A percentile compares a stretch with the other conserved stretches of the same genome.
These are phyloP conservation scores for Hibiscus trionum DNA, from an alignment of 345 rosid species.

Conservation along the genomic window DNA sequence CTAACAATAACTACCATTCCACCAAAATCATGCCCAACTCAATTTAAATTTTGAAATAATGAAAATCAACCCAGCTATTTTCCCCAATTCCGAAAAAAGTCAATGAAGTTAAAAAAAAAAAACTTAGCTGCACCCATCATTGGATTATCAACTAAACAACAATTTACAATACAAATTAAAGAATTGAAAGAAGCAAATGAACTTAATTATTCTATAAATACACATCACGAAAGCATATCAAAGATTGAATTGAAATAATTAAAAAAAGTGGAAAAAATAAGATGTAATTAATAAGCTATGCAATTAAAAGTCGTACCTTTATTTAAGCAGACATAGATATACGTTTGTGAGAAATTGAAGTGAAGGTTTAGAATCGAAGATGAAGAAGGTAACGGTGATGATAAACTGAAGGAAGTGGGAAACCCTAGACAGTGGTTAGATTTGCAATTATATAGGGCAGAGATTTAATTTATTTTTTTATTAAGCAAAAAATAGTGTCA, in stretches of 20 bases:
- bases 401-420: background rate
- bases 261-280: background rate
- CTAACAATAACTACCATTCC: slow-evolving; percentile 43
- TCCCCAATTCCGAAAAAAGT: background rate
- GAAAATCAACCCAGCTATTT: slow-evolving; percentile 9
- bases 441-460: slow-evolving; percentile 28
- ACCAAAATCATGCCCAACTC: slow-evolving; percentile 17
- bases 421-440: slow-evolving; percentile 26
- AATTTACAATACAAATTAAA: background rate
- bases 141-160: background rate
- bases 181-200: background rate
- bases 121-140: background rate
- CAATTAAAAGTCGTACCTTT: background rate
- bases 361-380: background rate
- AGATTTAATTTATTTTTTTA: background rate
- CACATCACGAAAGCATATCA: background rate
- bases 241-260: background rate
- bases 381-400: background rate
- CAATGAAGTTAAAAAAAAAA: background rate
- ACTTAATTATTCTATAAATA: background rate
- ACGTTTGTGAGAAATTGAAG: too few relatives aligned
- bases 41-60: slow-evolving; percentile 24
- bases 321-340: slow-evolving; percentile 8
- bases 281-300: background rate
- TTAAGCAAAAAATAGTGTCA: background rate